Evolutionary conservation across 345 rosid genomes (phyloP).

Genomic region (Gossypium ekmanianum): DNA sequence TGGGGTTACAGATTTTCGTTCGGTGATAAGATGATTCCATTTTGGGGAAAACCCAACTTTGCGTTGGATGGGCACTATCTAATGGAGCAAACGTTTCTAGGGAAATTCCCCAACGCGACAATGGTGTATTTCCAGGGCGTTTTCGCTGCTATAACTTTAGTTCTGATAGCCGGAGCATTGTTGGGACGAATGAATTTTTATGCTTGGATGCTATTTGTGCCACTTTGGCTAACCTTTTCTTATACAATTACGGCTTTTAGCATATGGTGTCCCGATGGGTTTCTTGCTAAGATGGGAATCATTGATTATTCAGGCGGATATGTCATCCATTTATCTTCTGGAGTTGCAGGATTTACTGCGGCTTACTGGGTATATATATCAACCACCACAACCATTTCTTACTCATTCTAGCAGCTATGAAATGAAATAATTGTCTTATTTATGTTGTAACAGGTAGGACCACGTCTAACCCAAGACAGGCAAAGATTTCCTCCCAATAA

Average conservation of each 20-base stretch:
- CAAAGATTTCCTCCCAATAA: conserved; percentile 34
- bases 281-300: conserved; percentile 29
- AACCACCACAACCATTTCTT: background rate
- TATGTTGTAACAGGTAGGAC: conserved; percentile 30
- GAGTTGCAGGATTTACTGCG: conserved; percentile 37
- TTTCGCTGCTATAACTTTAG: conserved; percentile 38
- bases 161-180: conserved; percentile 38
- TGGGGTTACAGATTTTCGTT: conserved; percentile 44
- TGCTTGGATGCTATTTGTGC: conserved; percentile 48
- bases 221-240: conserved; percentile 38
- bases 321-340: conserved; percentile 42
- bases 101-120: conserved; percentile 34
- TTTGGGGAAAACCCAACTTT: conserved; percentile 27
- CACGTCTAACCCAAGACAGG: conserved; percentile 31
- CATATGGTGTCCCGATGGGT: conserved; percentile 31
- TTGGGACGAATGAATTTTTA: conserved; percentile 38
- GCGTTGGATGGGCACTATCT: conserved; percentile 30
- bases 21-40: conserved; percentile 20
- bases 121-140: conserved; percentile 41
- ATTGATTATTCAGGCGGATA: conserved; percentile 42
- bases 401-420: background rate
- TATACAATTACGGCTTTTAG: conserved; percentile 38
- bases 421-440: background rate
- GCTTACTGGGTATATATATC: conserved; percentile 33
- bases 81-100: conserved; percentile 10